phyloP scores from a whole-genome alignment of 148 eudicot species.

The Beta vulgaris region DNA sequence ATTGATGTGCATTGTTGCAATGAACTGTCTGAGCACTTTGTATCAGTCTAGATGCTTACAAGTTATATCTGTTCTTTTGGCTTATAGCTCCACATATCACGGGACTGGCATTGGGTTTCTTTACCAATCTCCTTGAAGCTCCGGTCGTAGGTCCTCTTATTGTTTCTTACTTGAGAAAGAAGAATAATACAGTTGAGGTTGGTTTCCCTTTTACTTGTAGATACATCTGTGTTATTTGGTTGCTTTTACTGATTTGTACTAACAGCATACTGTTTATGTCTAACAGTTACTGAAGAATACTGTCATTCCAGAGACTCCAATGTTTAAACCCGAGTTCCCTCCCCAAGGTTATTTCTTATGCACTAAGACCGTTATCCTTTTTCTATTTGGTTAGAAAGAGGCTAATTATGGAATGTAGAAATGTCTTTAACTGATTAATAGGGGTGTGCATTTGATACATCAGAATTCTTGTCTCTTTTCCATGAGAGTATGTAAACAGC shows the following conservation, averaged over 20 bases:
- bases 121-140: conserved; percentile 57
- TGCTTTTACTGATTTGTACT: not conserved
- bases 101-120: conserved; percentile 52
- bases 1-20: not conserved
- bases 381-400: not conserved
- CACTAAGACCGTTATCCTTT: not conserved
- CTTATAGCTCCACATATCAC: conserved; percentile 87
- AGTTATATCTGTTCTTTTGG: conserved; percentile 5
- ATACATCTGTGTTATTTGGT: not conserved
- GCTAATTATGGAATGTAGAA: not conserved
- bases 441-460: not conserved
- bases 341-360: conserved; percentile 68
- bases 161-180: conserved; percentile 55
- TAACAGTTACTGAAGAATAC: conserved; percentile 75
- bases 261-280: conserved; percentile 10
- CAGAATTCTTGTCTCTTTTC: not conserved
- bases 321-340: conserved; percentile 92
- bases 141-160: conserved; percentile 66
- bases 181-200: conserved; percentile 73
- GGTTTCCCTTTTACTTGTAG: not conserved
- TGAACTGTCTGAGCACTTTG: not conserved
- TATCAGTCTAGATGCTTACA: not conserved
- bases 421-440: not conserved
- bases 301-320: conserved; percentile 86
- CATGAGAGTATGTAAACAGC: not conserved